These are phyloP conservation scores for Sclerospora graminicola DNA, from an alignment of 352 stramenopile genomes.

Conservation along the genomic window DNA sequence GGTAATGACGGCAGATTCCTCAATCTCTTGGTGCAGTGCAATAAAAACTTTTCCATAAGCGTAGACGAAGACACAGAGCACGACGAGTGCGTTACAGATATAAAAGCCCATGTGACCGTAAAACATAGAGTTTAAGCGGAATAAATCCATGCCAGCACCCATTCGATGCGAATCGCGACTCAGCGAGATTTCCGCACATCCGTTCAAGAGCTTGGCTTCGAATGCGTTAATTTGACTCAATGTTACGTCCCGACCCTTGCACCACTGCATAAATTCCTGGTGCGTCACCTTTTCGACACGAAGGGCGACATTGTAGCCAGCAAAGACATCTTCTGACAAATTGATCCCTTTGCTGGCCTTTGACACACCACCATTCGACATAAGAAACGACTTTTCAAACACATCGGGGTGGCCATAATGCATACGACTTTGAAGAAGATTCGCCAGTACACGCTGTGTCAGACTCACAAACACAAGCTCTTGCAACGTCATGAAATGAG, in stretches of 20 bases:
- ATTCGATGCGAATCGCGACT: slow-evolving; percentile 76
- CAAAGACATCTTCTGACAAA: slow-evolving; percentile 85
- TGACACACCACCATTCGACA: slow-evolving; percentile 81
- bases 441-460: slow-evolving; percentile 72
- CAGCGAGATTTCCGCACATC: slow-evolving; percentile 70
- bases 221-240: slow-evolving; percentile 85
- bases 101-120: slow-evolving; percentile 87
- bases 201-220: slow-evolving; percentile 80
- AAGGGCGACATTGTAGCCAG: slow-evolving; percentile 76
- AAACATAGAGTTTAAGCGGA: slow-evolving; percentile 84
- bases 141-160: slow-evolving; percentile 83
- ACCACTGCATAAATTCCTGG: slow-evolving; percentile 83
- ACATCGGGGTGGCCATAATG: slow-evolving; percentile 86
- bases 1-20: slow-evolving; percentile 66
- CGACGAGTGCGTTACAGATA: slow-evolving; percentile 73
- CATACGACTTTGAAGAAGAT: slow-evolving; percentile 66
- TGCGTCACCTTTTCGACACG: slow-evolving; percentile 71
- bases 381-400: slow-evolving; percentile 83
- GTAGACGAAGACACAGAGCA: slow-evolving; percentile 77
- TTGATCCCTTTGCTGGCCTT: slow-evolving; percentile 85
- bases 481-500: slow-evolving; percentile 84
- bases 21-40: slow-evolving; percentile 58
- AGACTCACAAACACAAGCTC: slow-evolving; percentile 84
- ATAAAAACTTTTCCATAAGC: slow-evolving; percentile 83
- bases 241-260: slow-evolving; percentile 82